Evolutionary conservation across 2,329 filamentous ascomycete genomes (phyloP).

Genomic region (Aspergillus fijiensis): DNA sequence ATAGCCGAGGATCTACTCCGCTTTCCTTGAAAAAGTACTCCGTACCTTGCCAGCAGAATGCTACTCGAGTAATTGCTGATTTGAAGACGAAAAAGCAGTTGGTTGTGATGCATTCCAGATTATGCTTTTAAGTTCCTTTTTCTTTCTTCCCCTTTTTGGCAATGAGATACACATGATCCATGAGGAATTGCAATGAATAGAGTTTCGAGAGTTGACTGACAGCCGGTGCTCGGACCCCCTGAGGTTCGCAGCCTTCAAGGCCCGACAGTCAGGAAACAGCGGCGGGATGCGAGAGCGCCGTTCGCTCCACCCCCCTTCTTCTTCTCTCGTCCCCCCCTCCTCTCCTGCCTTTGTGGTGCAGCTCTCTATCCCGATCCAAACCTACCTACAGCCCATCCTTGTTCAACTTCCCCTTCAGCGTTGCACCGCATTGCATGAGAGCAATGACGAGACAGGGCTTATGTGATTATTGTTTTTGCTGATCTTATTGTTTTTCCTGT

Average conservation of each 20-base stretch:
- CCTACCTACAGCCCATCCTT: slow-evolving; percentile 17
- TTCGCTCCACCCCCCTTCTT: slow-evolving; percentile 30
- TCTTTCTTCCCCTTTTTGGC: background rate
- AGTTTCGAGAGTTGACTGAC: slow-evolving; percentile 12
- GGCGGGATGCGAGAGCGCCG: slow-evolving; percentile 34
- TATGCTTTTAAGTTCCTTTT: background rate
- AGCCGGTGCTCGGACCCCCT: slow-evolving; percentile 22
- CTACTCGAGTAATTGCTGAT: too few species aligned
- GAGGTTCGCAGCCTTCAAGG: slow-evolving; percentile 27
- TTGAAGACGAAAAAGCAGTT: background rate
- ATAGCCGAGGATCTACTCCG: background rate
- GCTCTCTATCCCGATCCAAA: slow-evolving; percentile 1
- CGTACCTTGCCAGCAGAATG: background rate
- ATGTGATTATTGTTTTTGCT: background rate
- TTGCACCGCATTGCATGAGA: slow-evolving; percentile 11
- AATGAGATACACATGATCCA: too few species aligned
- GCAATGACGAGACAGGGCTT: background rate
- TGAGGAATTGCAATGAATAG: background rate
- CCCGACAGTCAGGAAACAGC: slow-evolving; percentile 39
- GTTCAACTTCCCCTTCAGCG: slow-evolving; percentile 5
- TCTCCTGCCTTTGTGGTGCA: too few species aligned
- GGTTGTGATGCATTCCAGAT: background rate
- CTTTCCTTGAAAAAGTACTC: too few species aligned
- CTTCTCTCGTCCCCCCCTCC: background rate
- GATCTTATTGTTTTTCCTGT: background rate